phyloP scores from a whole-genome alignment of 495 filamentous ascomycete species.

The Aspergillus olivimuriae region DNA sequence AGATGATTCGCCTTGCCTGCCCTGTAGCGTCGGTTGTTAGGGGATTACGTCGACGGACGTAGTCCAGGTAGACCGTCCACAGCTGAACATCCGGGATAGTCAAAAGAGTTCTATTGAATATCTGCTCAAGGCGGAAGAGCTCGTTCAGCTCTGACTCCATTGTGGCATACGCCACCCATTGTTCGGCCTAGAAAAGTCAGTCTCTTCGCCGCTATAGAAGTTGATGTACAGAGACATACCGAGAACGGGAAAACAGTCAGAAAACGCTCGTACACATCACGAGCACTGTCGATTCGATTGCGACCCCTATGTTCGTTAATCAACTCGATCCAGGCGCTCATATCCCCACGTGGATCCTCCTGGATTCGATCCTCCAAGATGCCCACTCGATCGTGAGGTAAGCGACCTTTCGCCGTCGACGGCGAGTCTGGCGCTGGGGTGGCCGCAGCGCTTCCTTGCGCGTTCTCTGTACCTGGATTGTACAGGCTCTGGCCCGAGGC shows the following conservation, averaged over 20 bases:
- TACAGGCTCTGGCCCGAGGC: constrained; percentile 38
- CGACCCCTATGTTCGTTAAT: constrained; percentile 79
- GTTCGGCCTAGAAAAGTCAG: constrained; percentile 59
- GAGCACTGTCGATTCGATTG: constrained; percentile 73
- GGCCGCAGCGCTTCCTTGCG: constrained; percentile 34
- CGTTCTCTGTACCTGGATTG: constrained; percentile 33
- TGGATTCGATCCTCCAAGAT: constrained; percentile 84
- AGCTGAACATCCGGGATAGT: constrained; percentile 71
- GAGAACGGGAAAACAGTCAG: constrained; percentile 80
- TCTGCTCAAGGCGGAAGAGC: constrained; percentile 65
- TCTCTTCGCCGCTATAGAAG: constrained; percentile 5
- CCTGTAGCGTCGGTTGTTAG: constrained; percentile 73
- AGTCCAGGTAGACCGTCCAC: constrained; percentile 92
- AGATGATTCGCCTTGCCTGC: constrained; percentile 65
- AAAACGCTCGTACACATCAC: constrained; percentile 77
- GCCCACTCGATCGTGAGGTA: constrained; percentile 73
- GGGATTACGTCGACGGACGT: constrained; percentile 85
- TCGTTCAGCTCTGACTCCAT: constrained; percentile 85
- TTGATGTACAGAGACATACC: constrained; percentile 53
- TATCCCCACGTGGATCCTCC: constrained; percentile 85
- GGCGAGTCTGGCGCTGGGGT: constrained; percentile 35
- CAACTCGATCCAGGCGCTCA: constrained; percentile 81
- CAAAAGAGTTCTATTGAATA: constrained; percentile 71
- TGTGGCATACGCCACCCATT: constrained; percentile 77
- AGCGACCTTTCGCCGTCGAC: constrained; percentile 45